phyloP scores from a whole-genome alignment of 1,284 basidiomycete species.

The Papiliotrema flavescens region DNA sequence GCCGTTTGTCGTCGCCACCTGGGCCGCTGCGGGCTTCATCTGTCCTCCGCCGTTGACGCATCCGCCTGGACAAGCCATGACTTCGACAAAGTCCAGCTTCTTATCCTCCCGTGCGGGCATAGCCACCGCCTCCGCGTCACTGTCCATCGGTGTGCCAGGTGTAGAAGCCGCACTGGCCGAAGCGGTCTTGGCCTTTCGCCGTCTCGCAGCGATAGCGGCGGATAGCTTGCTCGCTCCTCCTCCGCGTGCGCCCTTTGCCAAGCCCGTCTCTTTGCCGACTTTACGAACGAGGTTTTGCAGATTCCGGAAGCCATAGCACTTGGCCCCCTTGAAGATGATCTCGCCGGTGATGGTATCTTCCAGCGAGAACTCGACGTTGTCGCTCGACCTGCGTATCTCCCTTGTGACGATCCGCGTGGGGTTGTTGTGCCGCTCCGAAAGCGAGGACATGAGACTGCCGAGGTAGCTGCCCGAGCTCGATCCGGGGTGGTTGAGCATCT shows the following conservation, averaged over 20 bases:
- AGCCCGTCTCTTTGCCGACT: slow-evolving; percentile 77
- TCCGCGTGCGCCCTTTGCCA: slow-evolving; percentile 60
- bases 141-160: slow-evolving; percentile 5
- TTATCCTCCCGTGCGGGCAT: slow-evolving; percentile 49
- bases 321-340: slow-evolving; percentile 84
- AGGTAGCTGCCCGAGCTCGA: slow-evolving; percentile 93
- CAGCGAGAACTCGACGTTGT: slow-evolving; percentile 66
- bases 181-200: slow-evolving; percentile 44
- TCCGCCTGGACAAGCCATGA: slow-evolving; percentile 98
- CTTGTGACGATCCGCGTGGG: slow-evolving; percentile 58
- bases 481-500: slow-evolving; percentile 72
- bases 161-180: slow-evolving; percentile 29
- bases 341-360: slow-evolving; percentile 53
- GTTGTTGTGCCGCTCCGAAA: slow-evolving; percentile 52
- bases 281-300: slow-evolving; percentile 95
- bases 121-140: slow-evolving; percentile 19
- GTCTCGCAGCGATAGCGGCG: slow-evolving; percentile 47
- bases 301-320: slow-evolving; percentile 96
- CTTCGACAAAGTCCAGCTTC: slow-evolving; percentile 92
- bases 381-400: slow-evolving; percentile 58
- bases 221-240: slow-evolving; percentile 43
- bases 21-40: slow-evolving; percentile 56
- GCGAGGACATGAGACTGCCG: slow-evolving; percentile 62
- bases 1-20: background rate
- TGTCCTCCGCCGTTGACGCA: slow-evolving; percentile 98